Percentiles rank a stretch among this genome's conserved stretches.
phyloP scores from a whole-genome alignment of 164 flowering plant genomes.

The Vitis rotundifolia region DNA sequence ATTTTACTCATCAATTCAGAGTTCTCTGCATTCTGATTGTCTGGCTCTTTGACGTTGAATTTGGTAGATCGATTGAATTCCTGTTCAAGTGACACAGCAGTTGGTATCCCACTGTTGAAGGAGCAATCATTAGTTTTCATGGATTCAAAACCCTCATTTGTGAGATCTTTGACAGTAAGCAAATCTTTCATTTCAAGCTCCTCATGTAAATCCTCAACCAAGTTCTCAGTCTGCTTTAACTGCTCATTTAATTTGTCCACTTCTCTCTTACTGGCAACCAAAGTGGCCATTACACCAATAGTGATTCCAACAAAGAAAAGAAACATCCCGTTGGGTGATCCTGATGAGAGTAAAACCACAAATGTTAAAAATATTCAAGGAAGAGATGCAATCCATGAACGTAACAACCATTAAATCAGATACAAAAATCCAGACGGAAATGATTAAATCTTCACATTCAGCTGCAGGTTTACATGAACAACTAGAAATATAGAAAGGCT shows the following conservation, averaged over 20 bases:
- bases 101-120: neutral
- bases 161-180: slow-evolving; percentile 24
- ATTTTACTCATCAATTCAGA: slow-evolving; percentile 29
- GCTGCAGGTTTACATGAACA: too few species aligned
- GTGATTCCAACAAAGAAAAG: slow-evolving; percentile 25
- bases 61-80: neutral
- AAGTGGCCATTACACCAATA: slow-evolving; percentile 21
- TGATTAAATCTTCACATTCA: too few species aligned
- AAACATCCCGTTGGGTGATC: slow-evolving; percentile 12
- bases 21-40: slow-evolving; percentile 9
- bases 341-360: neutral
- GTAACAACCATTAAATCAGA: neutral
- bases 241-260: slow-evolving; percentile 19
- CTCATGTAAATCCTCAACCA: slow-evolving; percentile 34
- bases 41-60: neutral
- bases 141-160: neutral
- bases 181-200: slow-evolving; percentile 35
- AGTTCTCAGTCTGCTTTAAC: slow-evolving; percentile 23
- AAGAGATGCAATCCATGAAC: too few species aligned
- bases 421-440: too few species aligned
- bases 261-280: slow-evolving; percentile 19
- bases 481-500: too few species aligned
- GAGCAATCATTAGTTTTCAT: neutral
- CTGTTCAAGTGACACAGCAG: neutral
- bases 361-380: too few species aligned